Evolutionary conservation across 305 asterid species (phyloP), one percentile per base, ranked within the genome.

Genomic region (Fraxinus sp.): DNA sequence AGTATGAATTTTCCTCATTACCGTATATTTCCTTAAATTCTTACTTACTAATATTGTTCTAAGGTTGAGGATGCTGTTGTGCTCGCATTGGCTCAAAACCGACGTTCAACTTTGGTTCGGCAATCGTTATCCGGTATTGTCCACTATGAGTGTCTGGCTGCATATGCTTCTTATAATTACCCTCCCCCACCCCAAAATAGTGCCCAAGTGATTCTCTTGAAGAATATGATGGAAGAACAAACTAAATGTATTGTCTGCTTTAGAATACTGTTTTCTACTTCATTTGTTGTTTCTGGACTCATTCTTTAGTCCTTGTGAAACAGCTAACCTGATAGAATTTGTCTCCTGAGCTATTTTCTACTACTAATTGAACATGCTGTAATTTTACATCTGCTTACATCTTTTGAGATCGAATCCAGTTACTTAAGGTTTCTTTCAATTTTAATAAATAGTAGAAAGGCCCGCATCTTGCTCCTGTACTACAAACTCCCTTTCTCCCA

Each of bases 31-130:
- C 26, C 18, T 5, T 18, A 26, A 49, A 79, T 78, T 80, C 79
- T 85, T 70, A 24, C 62, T 81, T 76, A 80, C 85, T 75, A 80
- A 83, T 86, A 80, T 80, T 86, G 78, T 79, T 80, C 81, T 83
- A 89, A 97, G 99, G 94, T 94, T 83, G 99, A 94, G 89, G 99
- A 97, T 91, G 99, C 98, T 86, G 94, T 91, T 92, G 90, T 89
- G 80, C 87, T 94, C 66, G 87, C 93, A 59, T 73, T 94, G 90
- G 95, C 97, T 46, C 98, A 93, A 84, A 88, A 83, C 57, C 89
- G 98, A 30, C 95, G 95, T 35, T 89, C 98, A 84, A 89, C 90
- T 82, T 87, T 91, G 84, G 89, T 93, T 79, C 97, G 94, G 80
- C 98, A 93, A 73, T 80, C 95, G 77, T 86, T 89, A 74, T 80